Conservation (phyloP, 129 eudicot species). For the Chrysanthemum seticuspe region DNA sequence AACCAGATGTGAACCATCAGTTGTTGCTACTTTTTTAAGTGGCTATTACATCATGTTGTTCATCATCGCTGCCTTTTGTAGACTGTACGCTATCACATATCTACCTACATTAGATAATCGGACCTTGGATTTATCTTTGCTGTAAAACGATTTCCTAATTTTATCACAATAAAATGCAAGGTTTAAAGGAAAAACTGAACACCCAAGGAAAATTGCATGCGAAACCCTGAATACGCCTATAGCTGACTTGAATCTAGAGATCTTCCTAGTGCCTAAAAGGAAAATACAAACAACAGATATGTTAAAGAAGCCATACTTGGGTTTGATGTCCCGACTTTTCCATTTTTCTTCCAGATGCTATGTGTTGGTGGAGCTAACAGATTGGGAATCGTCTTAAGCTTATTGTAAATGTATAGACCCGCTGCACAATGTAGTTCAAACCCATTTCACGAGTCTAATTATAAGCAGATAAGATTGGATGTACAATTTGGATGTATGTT, state of each 20-base stretch:
- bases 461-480: too few relatives aligned
- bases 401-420: constrained; percentile 69
- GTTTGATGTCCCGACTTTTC: constrained; percentile 40
- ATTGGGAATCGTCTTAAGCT: constrained; percentile 58
- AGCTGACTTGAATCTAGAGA: too few relatives aligned
- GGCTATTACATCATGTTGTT: constrained; percentile 73
- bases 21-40: constrained; percentile 63
- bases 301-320: constrained; percentile 48
- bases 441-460: background rate
- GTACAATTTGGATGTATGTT: too few relatives aligned
- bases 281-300: background rate
- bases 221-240: too few relatives aligned
- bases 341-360: constrained; percentile 49
- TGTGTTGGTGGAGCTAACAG: constrained; percentile 48
- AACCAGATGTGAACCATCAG: constrained; percentile 50
- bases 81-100: too few relatives aligned
- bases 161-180: background rate
- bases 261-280: too few relatives aligned
- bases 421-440: constrained; percentile 48
- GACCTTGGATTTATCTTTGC: too few relatives aligned
- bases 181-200: background rate
- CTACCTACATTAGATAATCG: too few relatives aligned
- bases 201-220: too few relatives aligned
- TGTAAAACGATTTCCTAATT: too few relatives aligned
- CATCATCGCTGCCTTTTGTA: constrained; percentile 56